phyloP scores from a whole-genome alignment of 2,329 filamentous ascomycete genomes.

The Neofusicoccum kwambonambiense region DNA sequence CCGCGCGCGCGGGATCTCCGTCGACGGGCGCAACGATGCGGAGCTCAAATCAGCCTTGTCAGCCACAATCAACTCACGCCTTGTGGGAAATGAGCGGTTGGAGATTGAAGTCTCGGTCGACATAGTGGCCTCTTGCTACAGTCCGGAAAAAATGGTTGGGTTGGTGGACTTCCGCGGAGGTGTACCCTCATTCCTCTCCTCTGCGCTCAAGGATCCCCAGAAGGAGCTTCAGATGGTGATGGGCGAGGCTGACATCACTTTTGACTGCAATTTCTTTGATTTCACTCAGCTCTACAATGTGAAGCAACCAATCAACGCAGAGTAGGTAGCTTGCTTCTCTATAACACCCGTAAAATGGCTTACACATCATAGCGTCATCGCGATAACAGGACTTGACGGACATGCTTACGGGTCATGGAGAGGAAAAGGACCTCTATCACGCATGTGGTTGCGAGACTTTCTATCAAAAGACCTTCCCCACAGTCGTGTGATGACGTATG shows the following conservation, averaged over 20 bases:
- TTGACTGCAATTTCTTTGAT: slow-evolving; percentile 26
- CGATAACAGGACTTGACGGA: slow-evolving; percentile 29
- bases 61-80: neutral
- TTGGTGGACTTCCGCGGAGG: neutral
- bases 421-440: slow-evolving; percentile 19
- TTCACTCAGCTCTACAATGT: slow-evolving; percentile 26
- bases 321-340: neutral
- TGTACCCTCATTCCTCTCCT: neutral
- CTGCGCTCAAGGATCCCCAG: neutral
- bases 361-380: slow-evolving; percentile 22
- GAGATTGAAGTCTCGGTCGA: neutral
- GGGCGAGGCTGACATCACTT: slow-evolving; percentile 22
- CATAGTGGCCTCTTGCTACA: neutral
- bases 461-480: slow-evolving; percentile 22
- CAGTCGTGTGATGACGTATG: slow-evolving; percentile 35
- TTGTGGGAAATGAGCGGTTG: neutral
- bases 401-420: slow-evolving; percentile 36
- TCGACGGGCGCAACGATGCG: neutral
- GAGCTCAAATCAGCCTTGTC: neutral
- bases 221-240: slow-evolving; percentile 20
- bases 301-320: neutral
- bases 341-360: neutral
- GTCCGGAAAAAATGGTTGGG: neutral
- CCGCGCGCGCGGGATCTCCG: neutral
- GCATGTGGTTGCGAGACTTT: slow-evolving; percentile 35